Evolutionary conservation across 2,329 filamentous ascomycete species (phyloP).

Genomic region (Phyllosticta citrichinensis): DNA sequence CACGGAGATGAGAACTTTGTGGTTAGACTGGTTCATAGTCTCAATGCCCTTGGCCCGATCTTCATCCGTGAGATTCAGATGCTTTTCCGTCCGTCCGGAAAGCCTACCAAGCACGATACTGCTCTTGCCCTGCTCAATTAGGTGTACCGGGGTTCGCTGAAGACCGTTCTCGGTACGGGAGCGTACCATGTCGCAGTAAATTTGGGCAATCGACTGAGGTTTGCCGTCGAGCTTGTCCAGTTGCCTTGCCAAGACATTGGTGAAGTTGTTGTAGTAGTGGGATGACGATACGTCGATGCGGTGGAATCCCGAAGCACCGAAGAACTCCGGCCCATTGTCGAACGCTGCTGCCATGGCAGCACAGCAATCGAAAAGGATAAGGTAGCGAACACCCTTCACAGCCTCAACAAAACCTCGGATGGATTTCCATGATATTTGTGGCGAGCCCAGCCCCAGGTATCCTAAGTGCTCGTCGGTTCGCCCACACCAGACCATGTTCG

Average conservation of each 20-base stretch:
- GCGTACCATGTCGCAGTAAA: not conserved
- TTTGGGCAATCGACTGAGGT: not conserved
- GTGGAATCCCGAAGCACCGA: not conserved
- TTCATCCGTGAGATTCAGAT: not conserved
- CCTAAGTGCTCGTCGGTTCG: too few species aligned
- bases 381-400: too few species aligned
- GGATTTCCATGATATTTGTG: not conserved
- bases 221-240: not conserved
- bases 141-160: not conserved
- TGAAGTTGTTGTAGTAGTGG: not conserved
- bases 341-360: not conserved
- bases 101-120: not conserved
- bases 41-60: not conserved
- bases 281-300: not conserved
- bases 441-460: not conserved
- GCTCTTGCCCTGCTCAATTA: not conserved
- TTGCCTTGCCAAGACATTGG: not conserved
- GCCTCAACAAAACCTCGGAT: not conserved
- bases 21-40: not conserved
- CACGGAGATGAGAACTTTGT: not conserved
- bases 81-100: not conserved
- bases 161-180: not conserved
- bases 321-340: not conserved
- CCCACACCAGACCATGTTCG: too few species aligned
- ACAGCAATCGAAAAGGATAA: not conserved